Base-by-base conservation (phyloP, 2,329 filamentous ascomycete genomes). In the Aspergillus tanneri region DNA sequence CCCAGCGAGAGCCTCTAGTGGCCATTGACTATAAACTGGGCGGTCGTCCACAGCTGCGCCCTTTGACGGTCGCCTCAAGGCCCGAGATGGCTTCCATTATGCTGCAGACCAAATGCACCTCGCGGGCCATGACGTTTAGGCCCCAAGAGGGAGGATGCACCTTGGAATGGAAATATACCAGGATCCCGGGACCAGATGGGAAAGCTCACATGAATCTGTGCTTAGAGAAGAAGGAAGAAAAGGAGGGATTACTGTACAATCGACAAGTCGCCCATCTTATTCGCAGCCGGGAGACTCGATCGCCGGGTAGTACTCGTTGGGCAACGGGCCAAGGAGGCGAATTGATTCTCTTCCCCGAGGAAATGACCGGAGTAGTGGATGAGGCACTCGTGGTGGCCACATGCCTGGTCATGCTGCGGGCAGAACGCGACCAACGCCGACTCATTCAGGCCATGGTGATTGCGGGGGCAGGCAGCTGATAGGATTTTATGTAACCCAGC, bases 331-430 rank as follows among this genome's bases (percentile, higher is more conserved):
- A n/a, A n/a, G n/a, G n/a, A n/a, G n/a, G n/a, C n/a, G n/a, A n/a
- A n/a, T n/a, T n/a, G n/a, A n/a, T n/a, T n/a, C n/a, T n/a, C n/a
- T n/a, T n/a, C n/a, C n/a, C n/a, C n/a, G n/a, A 27, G 47, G 28
- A 32, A 14, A 6, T 12, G 12, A 14, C n/a, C 12, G 28, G 28
- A 32, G 9, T 58, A 10, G 42, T 78, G 49, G 69, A 68, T 11
- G 72, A 80, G 57, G 68, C 74, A n/a, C 52, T 84, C 16, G 71
- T 79, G 8, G 72, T 85, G 14, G 74, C 77, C 35, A 83, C 78
- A 12, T 82, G 77, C 49, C 56, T 86, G 47, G 65, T 77, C 12
- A 83, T 86, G 82, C 62, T 86, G 56, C 85, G 86, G 76, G 81
- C 79, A 65, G 84, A 86, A 72, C 69, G 83, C 41, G 83, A 86